A percentile compares a stretch with the other conserved stretches of the same genome.
phyloP scores from a whole-genome alignment of 1,139 yeast species.

The Taphrina flavorubra region DNA sequence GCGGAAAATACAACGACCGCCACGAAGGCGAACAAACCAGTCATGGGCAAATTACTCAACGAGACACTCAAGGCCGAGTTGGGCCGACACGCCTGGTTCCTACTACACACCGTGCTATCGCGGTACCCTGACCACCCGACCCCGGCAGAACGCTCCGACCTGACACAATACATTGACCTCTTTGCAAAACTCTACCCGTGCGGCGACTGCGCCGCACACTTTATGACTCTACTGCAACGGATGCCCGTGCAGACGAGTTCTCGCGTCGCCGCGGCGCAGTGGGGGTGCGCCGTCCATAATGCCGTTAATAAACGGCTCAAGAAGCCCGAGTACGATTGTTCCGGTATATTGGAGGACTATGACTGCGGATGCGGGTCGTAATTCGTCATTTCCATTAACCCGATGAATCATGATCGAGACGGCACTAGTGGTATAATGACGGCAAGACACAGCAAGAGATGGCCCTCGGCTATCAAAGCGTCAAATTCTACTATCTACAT shows the following conservation, averaged over 20 bases:
- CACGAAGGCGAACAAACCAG: constrained; percentile 47
- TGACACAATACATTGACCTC: constrained; percentile 57
- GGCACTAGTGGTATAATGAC: too few relatives aligned
- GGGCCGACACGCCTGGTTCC: constrained; percentile 85
- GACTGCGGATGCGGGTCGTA: constrained; percentile 88
- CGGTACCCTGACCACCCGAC: constrained; percentile 86
- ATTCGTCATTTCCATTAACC: not conserved
- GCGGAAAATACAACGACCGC: constrained; percentile 51
- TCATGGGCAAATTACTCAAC: constrained; percentile 88
- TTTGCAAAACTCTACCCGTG: constrained; percentile 54
- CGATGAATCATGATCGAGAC: too few relatives aligned
- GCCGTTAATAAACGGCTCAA: constrained; percentile 73
- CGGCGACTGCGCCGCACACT: constrained; percentile 71
- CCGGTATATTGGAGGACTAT: constrained; percentile 81
- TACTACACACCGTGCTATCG: constrained; percentile 87
- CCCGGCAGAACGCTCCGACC: constrained; percentile 64
- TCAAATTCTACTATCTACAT: not conserved
- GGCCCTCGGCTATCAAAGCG: too few relatives aligned
- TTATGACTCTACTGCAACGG: constrained; percentile 67
- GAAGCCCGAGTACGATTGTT: constrained; percentile 80
- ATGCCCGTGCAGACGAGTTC: constrained; percentile 85
- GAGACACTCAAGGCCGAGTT: constrained; percentile 66
- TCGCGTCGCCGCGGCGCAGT: constrained; percentile 81
- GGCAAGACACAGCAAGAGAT: too few relatives aligned
- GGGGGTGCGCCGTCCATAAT: constrained; percentile 98